These are phyloP conservation scores for Salix brachista DNA, from an alignment of 345 rosid genomes.

Conservation along the genomic window DNA sequence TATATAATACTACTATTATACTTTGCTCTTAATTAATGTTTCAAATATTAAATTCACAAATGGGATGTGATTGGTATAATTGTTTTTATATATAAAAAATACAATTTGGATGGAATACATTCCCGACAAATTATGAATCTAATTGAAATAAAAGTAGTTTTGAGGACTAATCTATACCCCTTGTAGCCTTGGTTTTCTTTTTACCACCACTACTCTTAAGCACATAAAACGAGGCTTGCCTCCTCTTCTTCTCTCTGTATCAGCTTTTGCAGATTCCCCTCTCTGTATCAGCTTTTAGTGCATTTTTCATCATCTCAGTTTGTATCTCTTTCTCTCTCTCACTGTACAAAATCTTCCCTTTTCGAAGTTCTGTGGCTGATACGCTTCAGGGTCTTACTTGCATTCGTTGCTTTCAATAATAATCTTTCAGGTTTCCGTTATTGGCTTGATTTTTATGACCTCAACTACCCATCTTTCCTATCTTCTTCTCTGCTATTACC, in stretches of 20 bases:
- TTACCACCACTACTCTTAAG: not conserved
- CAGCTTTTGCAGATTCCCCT: constrained; percentile 20
- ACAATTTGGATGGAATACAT: too few species aligned
- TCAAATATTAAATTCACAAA: too few species aligned
- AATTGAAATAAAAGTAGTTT: too few species aligned
- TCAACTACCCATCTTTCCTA: not conserved
- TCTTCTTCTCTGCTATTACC: not conserved
- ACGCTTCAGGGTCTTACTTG: not conserved
- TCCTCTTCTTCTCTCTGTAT: constrained; percentile 9
- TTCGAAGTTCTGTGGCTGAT: not conserved
- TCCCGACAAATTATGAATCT: too few species aligned
- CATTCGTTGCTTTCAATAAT: not conserved
- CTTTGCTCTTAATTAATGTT: too few species aligned
- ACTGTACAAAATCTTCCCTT: not conserved
- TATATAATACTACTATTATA: too few species aligned
- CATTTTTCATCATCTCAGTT: constrained; percentile 1
- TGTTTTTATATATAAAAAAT: too few species aligned
- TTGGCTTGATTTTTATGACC: constrained; percentile 10
- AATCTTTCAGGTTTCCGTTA: constrained; percentile 7
- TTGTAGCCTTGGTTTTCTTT: not conserved
- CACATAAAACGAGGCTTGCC: constrained; percentile 34
- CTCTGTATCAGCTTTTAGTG: not conserved
- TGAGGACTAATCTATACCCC: too few species aligned
- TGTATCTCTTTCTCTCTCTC: not conserved
- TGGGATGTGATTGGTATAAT: too few species aligned